phyloP scores from a whole-genome alignment of 768 basidiomycete species.

The Kwoniella botswanensis region DNA sequence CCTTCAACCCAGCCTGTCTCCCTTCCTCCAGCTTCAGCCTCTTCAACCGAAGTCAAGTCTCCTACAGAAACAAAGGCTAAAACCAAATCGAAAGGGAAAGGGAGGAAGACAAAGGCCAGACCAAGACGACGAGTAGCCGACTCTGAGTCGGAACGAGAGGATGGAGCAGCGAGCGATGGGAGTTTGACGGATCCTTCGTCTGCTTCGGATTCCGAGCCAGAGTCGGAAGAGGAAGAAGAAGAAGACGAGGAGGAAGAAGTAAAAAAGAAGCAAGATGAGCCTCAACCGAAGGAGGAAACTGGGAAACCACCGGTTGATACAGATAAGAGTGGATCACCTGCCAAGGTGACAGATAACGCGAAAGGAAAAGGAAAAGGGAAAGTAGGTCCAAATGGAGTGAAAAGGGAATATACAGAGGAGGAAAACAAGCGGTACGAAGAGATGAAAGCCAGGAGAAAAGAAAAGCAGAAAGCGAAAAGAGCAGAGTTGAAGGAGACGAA shows the following conservation, averaged over 20 bases:
- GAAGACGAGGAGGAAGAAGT: conserved; percentile 6
- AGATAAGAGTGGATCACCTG: conserved; percentile 7
- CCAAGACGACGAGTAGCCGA: conserved; percentile 28
- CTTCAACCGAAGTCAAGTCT: not conserved
- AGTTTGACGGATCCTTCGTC: conserved; percentile 31
- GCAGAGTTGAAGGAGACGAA: conserved; percentile 32
- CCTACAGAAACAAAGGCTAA: conserved; percentile 1
- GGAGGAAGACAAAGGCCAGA: conserved; percentile 16
- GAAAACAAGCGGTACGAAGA: conserved; percentile 32
- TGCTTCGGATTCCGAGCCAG: conserved; percentile 28
- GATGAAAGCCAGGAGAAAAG: conserved; percentile 40
- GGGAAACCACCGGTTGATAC: conserved; percentile 29
- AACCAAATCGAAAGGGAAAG: conserved; percentile 13
- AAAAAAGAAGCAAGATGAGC: not conserved
- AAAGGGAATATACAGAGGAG: conserved; percentile 40
- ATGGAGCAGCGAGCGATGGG: conserved; percentile 19
- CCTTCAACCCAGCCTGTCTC: conserved; percentile 18
- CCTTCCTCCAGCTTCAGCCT: not conserved
- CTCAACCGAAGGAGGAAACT: conserved; percentile 24
- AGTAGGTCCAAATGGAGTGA: conserved; percentile 7
- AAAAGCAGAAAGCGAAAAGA: conserved; percentile 33
- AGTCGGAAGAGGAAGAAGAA: conserved; percentile 26
- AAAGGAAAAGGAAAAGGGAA: conserved; percentile 19
- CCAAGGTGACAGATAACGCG: not conserved
- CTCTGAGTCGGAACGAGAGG: conserved; percentile 26